Evolutionary conservation across 2,329 filamentous ascomycete species (phyloP), one percentile per base, ranked within the genome.

Genomic region (Zymoseptoria pseudotritici): DNA sequence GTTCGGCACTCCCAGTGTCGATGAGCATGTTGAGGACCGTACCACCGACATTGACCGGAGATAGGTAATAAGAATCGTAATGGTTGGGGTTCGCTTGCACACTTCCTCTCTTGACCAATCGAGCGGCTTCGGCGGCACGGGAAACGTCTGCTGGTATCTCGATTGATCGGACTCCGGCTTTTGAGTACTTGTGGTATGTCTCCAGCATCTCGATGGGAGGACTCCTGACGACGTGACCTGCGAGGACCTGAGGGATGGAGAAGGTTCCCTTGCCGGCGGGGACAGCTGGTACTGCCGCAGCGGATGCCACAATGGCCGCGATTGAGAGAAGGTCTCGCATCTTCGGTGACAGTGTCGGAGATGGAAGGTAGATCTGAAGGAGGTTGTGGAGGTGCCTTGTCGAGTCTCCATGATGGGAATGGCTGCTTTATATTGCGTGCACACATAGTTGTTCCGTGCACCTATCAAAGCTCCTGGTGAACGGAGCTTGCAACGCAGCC

Each of bases 141-240:
- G 36, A 42, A 6, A 42, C 36, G 5, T 42, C 36, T 42, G 36
- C 36, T 42, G 36, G 36, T 42, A 42, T 42, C 11, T 42, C 17
- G 13, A 42, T 17, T 2, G 36, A 11, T 17, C 13, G 10, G 1
- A 13, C 4, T 2, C 36, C 36, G 36, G 36, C 36, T 17, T 42
- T 42, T 11, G 13, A 42, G 13, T 42, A 42, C 13, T 42, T 42
- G 36, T 42, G 36, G 13, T 42, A 42, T 17, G 36, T 42, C 11
- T 42, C 36, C 36, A 72, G 68, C 56, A 75, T 70, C 36, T 71
- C 67, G 7, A 65, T 61, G 1, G 77, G 71, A 31, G 76, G 76
- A 62, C 71, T 75, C 68, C 74, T 76, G 64, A 61, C 53, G 36
- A 13, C 36, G 5, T 42, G 10, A 17, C 36, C 11, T 1, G 36